Percentiles rank a stretch among this genome's conserved stretches.
These are phyloP conservation scores for Aegilops longissima DNA, from an alignment of 176 grass and related monocot species.

Conservation along the genomic window DNA sequence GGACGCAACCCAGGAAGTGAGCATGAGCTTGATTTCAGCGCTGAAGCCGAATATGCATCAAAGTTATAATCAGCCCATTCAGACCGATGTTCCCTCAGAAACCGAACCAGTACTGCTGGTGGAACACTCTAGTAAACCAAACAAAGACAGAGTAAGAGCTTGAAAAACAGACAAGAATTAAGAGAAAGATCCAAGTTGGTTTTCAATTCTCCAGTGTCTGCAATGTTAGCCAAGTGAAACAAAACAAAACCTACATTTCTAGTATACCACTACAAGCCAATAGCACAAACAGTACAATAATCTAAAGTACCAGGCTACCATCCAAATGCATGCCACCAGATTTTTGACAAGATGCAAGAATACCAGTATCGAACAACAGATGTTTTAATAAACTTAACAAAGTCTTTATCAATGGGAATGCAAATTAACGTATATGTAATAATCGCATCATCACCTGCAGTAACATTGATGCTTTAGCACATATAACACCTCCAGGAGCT, in stretches of 20 bases:
- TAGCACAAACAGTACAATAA: neutral
- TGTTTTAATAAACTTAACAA: neutral
- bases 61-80: constrained; percentile 99
- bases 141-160: constrained; percentile 21
- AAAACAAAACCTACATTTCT: neutral
- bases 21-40: constrained; percentile 57
- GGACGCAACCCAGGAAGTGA: constrained; percentile 75
- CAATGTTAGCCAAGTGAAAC: neutral
- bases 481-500: constrained; percentile 77
- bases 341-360: neutral
- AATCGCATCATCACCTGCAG: constrained; percentile 59
- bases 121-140: constrained; percentile 76
- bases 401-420: neutral
- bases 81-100: constrained; percentile 92
- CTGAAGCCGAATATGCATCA: constrained; percentile 83
- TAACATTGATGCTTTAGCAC: constrained; percentile 97
- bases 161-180: neutral
- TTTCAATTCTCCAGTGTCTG: neutral
- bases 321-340: neutral
- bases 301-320: neutral
- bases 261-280: neutral
- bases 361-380: neutral
- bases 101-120: constrained; percentile 77
- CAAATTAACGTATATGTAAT: constrained; percentile 19
- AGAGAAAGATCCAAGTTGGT: neutral